These are phyloP conservation scores for Dothistroma pini DNA, from an alignment of 2,329 filamentous ascomycete species.

Conservation along the genomic window DNA sequence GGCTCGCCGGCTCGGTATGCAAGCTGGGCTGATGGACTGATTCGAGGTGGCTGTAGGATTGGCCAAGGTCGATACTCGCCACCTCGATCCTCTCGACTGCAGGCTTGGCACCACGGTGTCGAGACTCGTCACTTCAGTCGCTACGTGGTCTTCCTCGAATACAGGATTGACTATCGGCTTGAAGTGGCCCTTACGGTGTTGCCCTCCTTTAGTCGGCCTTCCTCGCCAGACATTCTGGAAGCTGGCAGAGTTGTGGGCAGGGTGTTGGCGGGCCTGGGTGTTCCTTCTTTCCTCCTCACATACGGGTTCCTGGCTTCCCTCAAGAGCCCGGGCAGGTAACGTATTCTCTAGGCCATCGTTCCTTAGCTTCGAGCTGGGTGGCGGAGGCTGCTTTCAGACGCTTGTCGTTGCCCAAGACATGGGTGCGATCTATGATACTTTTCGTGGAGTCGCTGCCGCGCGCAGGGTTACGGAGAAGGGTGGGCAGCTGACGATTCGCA, in stretches of 20 bases:
- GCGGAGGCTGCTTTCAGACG: not conserved
- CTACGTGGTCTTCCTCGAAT: not conserved
- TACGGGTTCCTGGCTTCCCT: not conserved
- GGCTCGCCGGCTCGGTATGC: too few species aligned
- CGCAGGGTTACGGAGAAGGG: not conserved
- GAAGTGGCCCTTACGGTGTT: not conserved
- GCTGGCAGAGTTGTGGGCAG: not conserved
- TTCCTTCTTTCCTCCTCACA: not conserved
- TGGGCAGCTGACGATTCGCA: too few species aligned
- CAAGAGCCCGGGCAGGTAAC: not conserved
- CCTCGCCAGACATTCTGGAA: not conserved
- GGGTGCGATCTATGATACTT: not conserved
- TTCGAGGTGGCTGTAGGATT: too few species aligned
- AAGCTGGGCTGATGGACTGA: too few species aligned
- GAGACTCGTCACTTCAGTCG: too few species aligned
- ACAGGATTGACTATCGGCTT: not conserved
- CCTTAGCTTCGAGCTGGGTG: not conserved
- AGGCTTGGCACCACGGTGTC: too few species aligned
- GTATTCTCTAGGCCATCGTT: not conserved
- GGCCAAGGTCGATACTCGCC: too few species aligned
- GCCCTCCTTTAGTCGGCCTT: not conserved
- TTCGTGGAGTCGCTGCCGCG: not conserved
- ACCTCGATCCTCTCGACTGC: too few species aligned
- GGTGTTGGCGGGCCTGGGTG: not conserved
- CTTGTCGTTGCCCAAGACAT: too few species aligned